These are phyloP conservation scores for Podaxis sp. DNA, from an alignment of 768 basidiomycete species.

Conservation along the genomic window DNA sequence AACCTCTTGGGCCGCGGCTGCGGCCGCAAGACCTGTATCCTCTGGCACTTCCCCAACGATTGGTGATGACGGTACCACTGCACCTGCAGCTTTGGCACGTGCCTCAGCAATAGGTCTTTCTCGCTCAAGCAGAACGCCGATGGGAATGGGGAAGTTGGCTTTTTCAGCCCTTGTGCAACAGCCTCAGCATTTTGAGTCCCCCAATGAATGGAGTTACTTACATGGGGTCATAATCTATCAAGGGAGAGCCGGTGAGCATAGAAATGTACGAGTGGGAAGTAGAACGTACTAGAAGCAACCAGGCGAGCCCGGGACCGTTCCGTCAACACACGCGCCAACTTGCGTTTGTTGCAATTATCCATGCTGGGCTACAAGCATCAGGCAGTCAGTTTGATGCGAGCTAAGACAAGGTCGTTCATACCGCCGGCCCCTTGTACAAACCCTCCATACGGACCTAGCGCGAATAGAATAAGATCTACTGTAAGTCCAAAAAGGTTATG, in stretches of 20 bases:
- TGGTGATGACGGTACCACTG: neutral
- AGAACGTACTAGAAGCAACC: constrained; percentile 25
- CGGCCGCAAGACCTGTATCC: neutral
- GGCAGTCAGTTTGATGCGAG: too few species aligned
- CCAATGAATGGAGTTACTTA: neutral
- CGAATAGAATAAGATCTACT: neutral
- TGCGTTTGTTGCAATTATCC: constrained; percentile 20
- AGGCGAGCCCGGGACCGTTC: constrained; percentile 25
- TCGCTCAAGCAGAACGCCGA: neutral
- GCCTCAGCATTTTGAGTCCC: neutral
- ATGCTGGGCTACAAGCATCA: neutral
- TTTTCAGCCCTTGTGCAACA: neutral
- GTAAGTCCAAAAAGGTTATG: neutral
- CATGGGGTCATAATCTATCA: constrained; percentile 21
- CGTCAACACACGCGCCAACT: constrained; percentile 21
- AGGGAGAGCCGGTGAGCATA: neutral
- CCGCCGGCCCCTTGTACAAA: neutral
- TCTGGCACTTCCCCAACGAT: neutral
- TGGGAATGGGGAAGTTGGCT: neutral
- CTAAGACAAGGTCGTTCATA: neutral
- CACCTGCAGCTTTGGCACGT: neutral
- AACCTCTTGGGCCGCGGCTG: too few species aligned
- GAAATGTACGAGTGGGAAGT: neutral
- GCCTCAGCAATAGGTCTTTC: neutral
- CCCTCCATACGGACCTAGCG: neutral